phyloP scores from a whole-genome alignment of 2,329 filamentous ascomycete genomes.

The Raffaelea deltoideospora region DNA sequence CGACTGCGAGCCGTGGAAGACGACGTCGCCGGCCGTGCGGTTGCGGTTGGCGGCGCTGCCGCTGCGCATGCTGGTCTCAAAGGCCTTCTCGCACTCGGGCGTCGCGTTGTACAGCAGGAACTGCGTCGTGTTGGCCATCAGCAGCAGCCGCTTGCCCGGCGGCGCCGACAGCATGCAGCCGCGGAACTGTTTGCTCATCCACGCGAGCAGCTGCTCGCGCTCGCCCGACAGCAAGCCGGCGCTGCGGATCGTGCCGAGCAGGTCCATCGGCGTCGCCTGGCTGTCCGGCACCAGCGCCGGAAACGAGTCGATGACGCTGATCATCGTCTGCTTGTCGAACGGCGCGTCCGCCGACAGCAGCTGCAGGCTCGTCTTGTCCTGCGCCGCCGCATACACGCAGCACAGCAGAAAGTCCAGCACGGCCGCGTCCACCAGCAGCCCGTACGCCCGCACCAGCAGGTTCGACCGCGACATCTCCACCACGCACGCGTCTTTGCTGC shows the following conservation, averaged over 20 bases:
- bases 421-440: constrained; percentile 10
- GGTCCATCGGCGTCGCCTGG: constrained; percentile 3
- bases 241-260: constrained; percentile 7
- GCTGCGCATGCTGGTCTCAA: constrained; percentile 1
- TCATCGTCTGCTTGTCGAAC: constrained; percentile 3
- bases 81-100: constrained; percentile 9
- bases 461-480: constrained; percentile 5
- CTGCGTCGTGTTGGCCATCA: constrained; percentile 11
- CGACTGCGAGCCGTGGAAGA: constrained; percentile 10
- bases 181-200: constrained; percentile 11
- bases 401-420: constrained; percentile 12
- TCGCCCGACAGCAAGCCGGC: not conserved
- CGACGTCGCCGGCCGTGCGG: constrained; percentile 4
- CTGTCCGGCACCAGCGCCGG: constrained; percentile 6
- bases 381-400: constrained; percentile 9
- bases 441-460: constrained; percentile 7
- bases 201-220: constrained; percentile 9
- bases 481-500: constrained; percentile 6
- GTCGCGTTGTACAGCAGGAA: constrained; percentile 11
- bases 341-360: constrained; percentile 9
- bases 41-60: not conserved
- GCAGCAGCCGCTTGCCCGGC: constrained; percentile 7
- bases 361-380: constrained; percentile 3
- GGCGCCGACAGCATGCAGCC: constrained; percentile 12
- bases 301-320: constrained; percentile 10